Conservation (phyloP, 306 rosid genomes). For the Pyrus betulifolia region DNA sequence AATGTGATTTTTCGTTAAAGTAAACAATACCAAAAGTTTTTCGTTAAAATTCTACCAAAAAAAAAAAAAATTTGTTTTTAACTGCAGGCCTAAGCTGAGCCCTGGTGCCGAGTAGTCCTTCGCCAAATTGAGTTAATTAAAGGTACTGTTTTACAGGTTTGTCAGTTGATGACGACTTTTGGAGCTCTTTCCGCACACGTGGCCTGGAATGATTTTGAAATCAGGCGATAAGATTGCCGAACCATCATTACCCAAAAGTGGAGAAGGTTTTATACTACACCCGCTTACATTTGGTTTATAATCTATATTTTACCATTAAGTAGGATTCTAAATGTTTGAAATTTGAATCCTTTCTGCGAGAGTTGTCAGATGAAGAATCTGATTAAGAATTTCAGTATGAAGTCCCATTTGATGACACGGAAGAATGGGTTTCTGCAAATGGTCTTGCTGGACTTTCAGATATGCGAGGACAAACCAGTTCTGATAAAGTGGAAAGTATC, state of each 20-base stretch:
- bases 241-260: conserved; percentile 48
- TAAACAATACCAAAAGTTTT: too few species aligned
- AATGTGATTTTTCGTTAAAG: too few species aligned
- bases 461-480: conserved; percentile 36
- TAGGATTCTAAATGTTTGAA: conserved; percentile 16
- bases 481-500: conserved; percentile 48
- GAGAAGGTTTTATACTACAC: conserved; percentile 50
- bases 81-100: neutral
- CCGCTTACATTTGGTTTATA: neutral
- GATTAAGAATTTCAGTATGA: conserved; percentile 83
- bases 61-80: too few species aligned
- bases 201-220: conserved; percentile 92
- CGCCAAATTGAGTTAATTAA: too few species aligned
- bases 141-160: too few species aligned
- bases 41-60: too few species aligned
- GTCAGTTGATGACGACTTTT: too few species aligned
- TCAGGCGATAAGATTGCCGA: conserved; percentile 38
- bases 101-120: too few species aligned
- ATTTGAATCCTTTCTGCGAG: conserved; percentile 32
- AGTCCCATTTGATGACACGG: conserved; percentile 34
- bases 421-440: conserved; percentile 49
- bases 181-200: conserved; percentile 7
- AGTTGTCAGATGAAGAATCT: conserved; percentile 76
- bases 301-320: neutral
- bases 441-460: conserved; percentile 18